Conservation (phyloP, 2,329 filamentous ascomycete species). For the Xenosphaeropsis pyriputrescens region DNA sequence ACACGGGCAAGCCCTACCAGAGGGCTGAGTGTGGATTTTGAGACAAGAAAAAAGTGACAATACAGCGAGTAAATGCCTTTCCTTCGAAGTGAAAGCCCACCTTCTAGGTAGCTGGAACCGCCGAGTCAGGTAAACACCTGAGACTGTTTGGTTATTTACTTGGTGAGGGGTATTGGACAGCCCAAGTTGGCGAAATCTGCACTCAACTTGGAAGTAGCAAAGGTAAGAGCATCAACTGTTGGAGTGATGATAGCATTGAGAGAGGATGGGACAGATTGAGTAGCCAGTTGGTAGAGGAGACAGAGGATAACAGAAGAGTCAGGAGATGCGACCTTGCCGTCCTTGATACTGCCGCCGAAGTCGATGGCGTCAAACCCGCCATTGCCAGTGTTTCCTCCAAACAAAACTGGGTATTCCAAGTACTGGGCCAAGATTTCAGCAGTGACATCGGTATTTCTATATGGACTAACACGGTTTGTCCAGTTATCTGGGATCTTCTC, state of each 20-base stretch:
- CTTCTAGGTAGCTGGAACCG: too few species aligned
- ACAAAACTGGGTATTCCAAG: conserved; percentile 24
- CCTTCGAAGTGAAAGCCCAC: too few species aligned
- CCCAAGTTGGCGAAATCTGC: conserved; percentile 19
- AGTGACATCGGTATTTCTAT: conserved; percentile 23
- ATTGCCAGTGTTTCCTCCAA: conserved; percentile 24
- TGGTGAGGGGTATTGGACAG: conserved; percentile 14
- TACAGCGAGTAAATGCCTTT: too few species aligned
- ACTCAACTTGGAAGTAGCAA: conserved; percentile 16
- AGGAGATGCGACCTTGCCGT: conserved; percentile 18
- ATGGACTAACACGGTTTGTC: conserved; percentile 14
- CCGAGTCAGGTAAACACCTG: too few species aligned
- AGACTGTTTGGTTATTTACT: not conserved
- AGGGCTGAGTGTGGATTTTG: too few species aligned
- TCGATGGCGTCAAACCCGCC: conserved; percentile 22
- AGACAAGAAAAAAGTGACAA: too few species aligned
- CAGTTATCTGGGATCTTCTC: not conserved
- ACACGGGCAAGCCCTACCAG: too few species aligned
- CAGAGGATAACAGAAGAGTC: conserved; percentile 18
- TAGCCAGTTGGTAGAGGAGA: conserved; percentile 26
- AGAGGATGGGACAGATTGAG: conserved; percentile 20
- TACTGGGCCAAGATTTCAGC: conserved; percentile 25
- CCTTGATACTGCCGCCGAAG: conserved; percentile 20
- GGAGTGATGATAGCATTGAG: conserved; percentile 21
- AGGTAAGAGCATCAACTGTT: conserved; percentile 18